Base-by-base conservation (phyloP, 345 rosid species). In the Nephelium lappaceum region DNA sequence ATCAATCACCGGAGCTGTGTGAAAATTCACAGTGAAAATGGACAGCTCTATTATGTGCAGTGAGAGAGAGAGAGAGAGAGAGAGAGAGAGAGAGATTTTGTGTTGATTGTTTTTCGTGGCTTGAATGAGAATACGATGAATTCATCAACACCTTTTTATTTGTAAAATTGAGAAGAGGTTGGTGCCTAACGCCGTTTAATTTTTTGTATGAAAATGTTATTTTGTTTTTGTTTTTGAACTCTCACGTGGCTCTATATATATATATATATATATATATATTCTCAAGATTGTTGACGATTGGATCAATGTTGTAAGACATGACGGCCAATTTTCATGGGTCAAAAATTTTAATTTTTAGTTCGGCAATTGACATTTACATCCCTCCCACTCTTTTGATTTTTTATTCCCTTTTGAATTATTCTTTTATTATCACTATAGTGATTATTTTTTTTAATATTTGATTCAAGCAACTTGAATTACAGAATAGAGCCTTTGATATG, bases 181-280 rank as follows among this genome's bases (percentile, higher is more conserved):
- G 88, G 89, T 86, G 85, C 88, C 86, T 42, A 88, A 83, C 86
- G 65, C 78, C 18, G 38, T 69, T 77, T 57, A 66, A 68, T 51
- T 80, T 0, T 47, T 69, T 21, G 15, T 72, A 0, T 5, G 43
- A 16, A 18, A 6, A 14, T 38, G 31, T 27, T 31, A n/a, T 53
- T 66, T 39, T 49, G 10, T 76, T 14, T 45, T 49, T 25, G 14
- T 14, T 49, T 49, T 45, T 25, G 0, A 5, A 42, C 5, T 16
- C 61, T 16, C 61, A 47, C 60, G 23, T 70, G 60, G 73, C 8
- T 25, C 19, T 7, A n/a, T 25, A 15, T 7, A 6, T 10, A 27
- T 2, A 27, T 2, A 27, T 27, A 27, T 27, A 27, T 27, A 27
- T 27, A 27, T 27, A 31, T 31, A 31, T 31, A 31, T 31, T 31